Evolutionary conservation across 2,329 filamentous ascomycete genomes (phyloP), one percentile per base, ranked within the genome.

Genomic region (Diaporthe sp.): DNA sequence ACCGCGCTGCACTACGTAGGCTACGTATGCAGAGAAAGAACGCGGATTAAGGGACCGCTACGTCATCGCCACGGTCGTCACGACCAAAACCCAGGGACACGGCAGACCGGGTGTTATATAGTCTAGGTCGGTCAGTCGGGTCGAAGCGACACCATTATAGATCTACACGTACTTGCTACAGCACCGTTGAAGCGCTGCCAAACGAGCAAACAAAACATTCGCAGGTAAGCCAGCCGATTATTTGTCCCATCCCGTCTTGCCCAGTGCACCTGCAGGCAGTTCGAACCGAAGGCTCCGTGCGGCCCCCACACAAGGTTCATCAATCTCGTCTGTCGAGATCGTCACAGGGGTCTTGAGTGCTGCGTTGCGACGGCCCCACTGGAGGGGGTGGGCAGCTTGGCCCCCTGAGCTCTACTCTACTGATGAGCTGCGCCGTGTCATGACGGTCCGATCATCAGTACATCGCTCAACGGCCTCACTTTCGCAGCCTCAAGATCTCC

Each of bases 261-360:
- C 30, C 42, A 17, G 25, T 52, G 22, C n/a, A 42, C 52, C 64
- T 67, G 64, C 64, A 58, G 40, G 52, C 28, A 35, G 28, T 30
- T 33, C n/a, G 57, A 54, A 45, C 40, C 70, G 57, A 42, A 28
- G 64, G 70, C 45, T 52, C 70, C 70, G 70, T 70, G 52, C 67
- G 38, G 67, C 38, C 70, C 70, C 70, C 70, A 72, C 70, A 54
- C 57, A 42, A 64, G 57, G 45, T 55, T 72, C 28, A 64, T 72
- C 70, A 64, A 64, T 72, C 47, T 72, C 57, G 70, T 35, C 70
- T 64, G 70, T 30, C 47, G 25, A 55, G 70, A 72, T 72, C 57
- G 50, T 35, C 70, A 42, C 70, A 72, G 57, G 70, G 70, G 57
- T 72, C n/a, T 19, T 64, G 70, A 58, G 57, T 64, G 54, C 22